Base-by-base conservation (phyloP, 2,329 filamentous ascomycete species). In the Pestalotiopsis sp. region DNA sequence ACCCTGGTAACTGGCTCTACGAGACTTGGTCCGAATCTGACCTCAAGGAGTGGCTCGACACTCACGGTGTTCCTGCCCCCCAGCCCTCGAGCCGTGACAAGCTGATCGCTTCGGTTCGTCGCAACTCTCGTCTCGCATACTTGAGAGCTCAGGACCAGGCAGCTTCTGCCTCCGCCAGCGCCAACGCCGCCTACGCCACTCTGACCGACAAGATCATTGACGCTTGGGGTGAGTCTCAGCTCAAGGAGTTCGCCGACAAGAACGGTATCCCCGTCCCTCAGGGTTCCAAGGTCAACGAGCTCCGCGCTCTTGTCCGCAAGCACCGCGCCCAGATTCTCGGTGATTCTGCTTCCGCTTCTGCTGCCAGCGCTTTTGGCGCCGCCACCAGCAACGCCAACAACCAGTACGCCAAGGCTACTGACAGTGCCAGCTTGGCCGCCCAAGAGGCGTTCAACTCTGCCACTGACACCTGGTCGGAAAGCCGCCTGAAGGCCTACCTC, bases 1-100 rank as follows among this genome's bases (percentile, higher is more conserved):
- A 98, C 78, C 96, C 96, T 41, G 96, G 96, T 52, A 90, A 98
- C 83, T 98, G 96, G 96, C 84, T 98, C 58, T 99, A 98, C 78
- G 87, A 91, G 70, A 86, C 91, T 7, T 99, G 96, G 96, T 91
- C 93, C 66, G 93, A 97, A 72, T 98, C 95, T 72, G 95, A 98
- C 64, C 84, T 97, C 71, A 98, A 98, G 86, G 88, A 93, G 73
- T 99, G 93, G 92, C 91, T 98, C 61, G 96, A 98, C 76, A 91
- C 92, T 73, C 90, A 94, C 73, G 96, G 96, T 65, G 90, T 95
- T 80, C 91, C 93, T 13, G 93, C 89, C 67, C 95, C 96, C 70
- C 95, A 98, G 80, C 92, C 94, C 38, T 1, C 27, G 11, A 67
- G 84, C 81, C 93, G 96, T 70, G 95, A 98, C 82, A 94, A 93